Base-by-base conservation (phyloP, 192 early-diverging fungal genomes). In the Thoreauomyces humboldtii region DNA sequence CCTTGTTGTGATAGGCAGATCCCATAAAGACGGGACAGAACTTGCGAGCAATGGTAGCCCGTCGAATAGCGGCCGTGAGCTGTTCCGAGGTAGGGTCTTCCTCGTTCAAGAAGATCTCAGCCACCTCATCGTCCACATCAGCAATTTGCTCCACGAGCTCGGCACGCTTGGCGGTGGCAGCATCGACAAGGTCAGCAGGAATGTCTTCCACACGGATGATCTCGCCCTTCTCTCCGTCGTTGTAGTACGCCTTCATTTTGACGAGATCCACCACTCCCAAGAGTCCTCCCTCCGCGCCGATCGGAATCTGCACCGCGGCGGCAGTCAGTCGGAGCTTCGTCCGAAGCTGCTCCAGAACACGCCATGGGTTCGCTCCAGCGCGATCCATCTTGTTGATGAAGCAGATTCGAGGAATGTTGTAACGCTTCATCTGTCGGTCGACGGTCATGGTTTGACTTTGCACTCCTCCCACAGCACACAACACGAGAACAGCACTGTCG, bases 361-460 rank as follows among this genome's bases (percentile, higher is more conserved):
- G 91, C 87, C 25, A 93, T 70, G 34, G 95, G 85, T 54, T 82
- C 35, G 50, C 83, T 53, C 35, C 88, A 31, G 69, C 67, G 19
- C 96, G 78, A 69, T 99, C 96, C 88, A 99, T 88, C 65, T 99
- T 99, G 81, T 99, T 99, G 27, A 99, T 84, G 79, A 93, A 97
- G 17, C 90, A 89, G 35, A 99, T 82, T 0, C 93, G 79, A 1
- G 96, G 95, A 7, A 99, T 80, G 5, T 78, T 73, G 63, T 95
- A 94, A 12, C 87, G 73, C 58, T 86, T 81, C 48, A 94, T 92
- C 71, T 98, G 96, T 22, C 80, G 67, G 87, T 94, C 95, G 35
- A 83, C 81, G 9, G 81, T 83, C 57, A 99, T 95, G 0, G 91
- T 96, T 71, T 92, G 89, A 27, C 92, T 94, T 74, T 98, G 89